phyloP scores from a whole-genome alignment of 371 early-diverging fungal species.

The Mucor racemosus region DNA sequence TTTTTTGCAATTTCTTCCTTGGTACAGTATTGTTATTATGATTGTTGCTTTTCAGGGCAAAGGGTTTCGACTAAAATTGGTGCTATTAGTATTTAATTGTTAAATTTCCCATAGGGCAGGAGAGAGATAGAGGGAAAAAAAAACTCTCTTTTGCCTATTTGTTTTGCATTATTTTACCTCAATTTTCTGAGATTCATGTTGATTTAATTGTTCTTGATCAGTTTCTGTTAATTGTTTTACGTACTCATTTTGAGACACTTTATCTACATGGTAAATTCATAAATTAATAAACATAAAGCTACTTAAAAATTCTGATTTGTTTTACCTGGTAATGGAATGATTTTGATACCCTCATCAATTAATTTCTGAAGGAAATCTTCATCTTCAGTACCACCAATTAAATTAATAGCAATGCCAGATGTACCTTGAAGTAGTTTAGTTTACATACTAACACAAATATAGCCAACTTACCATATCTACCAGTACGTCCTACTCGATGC shows the following conservation, averaged over 20 bases:
- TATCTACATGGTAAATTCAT: conserved; percentile 18
- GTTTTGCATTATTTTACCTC: conserved; percentile 6
- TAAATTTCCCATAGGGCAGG: background rate
- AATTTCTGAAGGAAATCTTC: conserved; percentile 29
- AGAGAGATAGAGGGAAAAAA: no score
- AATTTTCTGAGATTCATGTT: conserved; percentile 22
- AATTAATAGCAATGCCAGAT: conserved; percentile 53
- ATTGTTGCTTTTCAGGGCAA: conserved; percentile 4
- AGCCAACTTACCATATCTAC: conserved; percentile 86
- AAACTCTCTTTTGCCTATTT: no score
- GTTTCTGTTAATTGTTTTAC: conserved; percentile 36
- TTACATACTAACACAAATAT: background rate
- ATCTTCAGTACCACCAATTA: conserved; percentile 44
- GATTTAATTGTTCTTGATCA: conserved; percentile 30
- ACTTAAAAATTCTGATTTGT: no score
- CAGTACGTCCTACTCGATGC: conserved; percentile 99
- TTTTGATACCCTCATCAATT: conserved; percentile 21
- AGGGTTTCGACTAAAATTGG: conserved; percentile 9
- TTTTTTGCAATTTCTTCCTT: background rate
- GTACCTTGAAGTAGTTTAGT: conserved; percentile 31
- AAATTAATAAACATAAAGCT: no score
- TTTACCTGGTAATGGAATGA: conserved; percentile 45
- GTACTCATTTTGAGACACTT: conserved; percentile 39
- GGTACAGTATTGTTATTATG: background rate
- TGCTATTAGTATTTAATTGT: background rate